Evolutionary conservation across 1,284 basidiomycete genomes (phyloP), one percentile per base, ranked within the genome.

Genomic region (Fomitopsis betulina): DNA sequence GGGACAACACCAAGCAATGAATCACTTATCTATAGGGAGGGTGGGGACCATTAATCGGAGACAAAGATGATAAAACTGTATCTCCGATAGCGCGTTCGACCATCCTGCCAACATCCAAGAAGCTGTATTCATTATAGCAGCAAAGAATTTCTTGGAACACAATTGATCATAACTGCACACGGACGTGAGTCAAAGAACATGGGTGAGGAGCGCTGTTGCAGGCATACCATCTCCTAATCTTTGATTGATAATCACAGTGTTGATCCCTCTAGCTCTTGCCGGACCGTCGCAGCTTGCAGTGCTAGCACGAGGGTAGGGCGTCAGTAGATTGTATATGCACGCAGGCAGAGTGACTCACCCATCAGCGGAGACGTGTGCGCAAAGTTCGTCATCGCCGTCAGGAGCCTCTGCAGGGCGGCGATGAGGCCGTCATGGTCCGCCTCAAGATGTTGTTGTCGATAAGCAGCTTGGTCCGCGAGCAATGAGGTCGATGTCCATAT

Each of bases 371-470:
- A 63, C 38, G 63, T 58, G 23, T 60, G 59, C 52, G 62, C 60
- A 54, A 63, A 65, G 58, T 58, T 57, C 60, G 64, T 63, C 66
- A 67, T 66, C 56, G 58, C 63, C 33, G 58, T 61, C 7, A 67
- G 56, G 25, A 65, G 57, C 35, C 60, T 59, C 47, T 65, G 63
- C 47, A 64, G 43, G 54, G 62, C 59, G 37, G 60, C 59, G 37
- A 59, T 58, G 35, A 60, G 40, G 32, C 56, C 52, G 21, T 59
- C 55, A 23, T 62, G 58, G 27, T 58, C 57, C 7, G 55, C 55
- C 42, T 54, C 40, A 15, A 57, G 3, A 2, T 53, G 33, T 37
- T 54, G 42, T 15, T 32, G 37, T 45, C 42, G 37, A 54, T 58
- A 42, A 5, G 59, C 59, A 45, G 52, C 57, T 50, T 49, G 40